A percentile compares a stretch with the other conserved stretches of the same genome.
Conservation (phyloP, 139 green algal species). For the Closterium sp. region DNA sequence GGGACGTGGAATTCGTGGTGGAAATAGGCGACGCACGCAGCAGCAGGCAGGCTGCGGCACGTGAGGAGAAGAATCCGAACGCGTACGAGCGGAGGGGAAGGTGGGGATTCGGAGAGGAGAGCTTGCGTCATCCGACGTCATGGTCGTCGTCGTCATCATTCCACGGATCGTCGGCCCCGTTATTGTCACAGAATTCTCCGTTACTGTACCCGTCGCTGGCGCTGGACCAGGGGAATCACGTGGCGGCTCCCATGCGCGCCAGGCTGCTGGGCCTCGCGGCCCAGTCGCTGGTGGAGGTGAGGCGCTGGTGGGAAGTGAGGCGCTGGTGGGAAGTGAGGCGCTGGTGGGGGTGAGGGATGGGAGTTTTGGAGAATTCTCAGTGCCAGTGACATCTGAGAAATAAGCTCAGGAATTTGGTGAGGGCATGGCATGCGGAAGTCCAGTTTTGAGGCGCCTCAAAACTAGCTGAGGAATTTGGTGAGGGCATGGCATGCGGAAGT, state of each 20-base stretch:
- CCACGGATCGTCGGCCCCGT: too few relatives aligned
- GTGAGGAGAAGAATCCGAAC: not conserved
- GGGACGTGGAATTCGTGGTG: not conserved
- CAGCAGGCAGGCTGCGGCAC: not conserved
- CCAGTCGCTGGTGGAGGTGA: not conserved
- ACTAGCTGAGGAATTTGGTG: too few relatives aligned
- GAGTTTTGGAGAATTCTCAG: too few relatives aligned
- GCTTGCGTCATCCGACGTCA: not conserved
- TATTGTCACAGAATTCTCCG: too few relatives aligned
- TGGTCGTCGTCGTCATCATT: too few relatives aligned
- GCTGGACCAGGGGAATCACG: not conserved
- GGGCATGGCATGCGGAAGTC: too few relatives aligned
- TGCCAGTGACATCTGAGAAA: too few relatives aligned
- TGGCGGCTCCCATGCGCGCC: not conserved
- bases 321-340: too few relatives aligned
- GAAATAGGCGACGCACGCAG: not conserved
- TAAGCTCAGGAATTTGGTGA: too few relatives aligned
- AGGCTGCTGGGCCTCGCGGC: not conserved
- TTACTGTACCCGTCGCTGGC: not conserved
- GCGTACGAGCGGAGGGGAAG: not conserved
- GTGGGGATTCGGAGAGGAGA: not conserved
- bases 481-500: too few relatives aligned
- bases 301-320: not conserved
- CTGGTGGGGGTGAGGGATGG: too few relatives aligned
- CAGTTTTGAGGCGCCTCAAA: too few relatives aligned